Conservation (phyloP, 1,284 basidiomycete genomes). For the Anthracocystis walkeri region DNA sequence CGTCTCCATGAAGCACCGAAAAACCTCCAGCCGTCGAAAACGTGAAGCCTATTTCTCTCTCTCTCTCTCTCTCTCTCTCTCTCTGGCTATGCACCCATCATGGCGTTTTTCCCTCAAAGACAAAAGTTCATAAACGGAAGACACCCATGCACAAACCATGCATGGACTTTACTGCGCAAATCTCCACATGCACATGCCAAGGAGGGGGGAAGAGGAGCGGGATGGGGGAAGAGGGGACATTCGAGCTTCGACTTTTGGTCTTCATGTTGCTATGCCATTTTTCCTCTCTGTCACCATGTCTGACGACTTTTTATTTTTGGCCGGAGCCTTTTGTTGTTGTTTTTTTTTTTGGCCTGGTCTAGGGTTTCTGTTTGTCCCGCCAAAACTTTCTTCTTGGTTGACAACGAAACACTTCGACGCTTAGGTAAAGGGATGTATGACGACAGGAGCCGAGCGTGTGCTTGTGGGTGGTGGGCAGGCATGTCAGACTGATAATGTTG, state of each 20-base stretch:
- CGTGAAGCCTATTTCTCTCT: too few species aligned
- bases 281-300: background rate
- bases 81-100: background rate
- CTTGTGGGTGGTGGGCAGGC: background rate
- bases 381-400: constrained; percentile 1
- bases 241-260: constrained; percentile 18
- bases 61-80: too few species aligned
- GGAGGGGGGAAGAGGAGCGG: too few species aligned
- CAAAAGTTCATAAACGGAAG: constrained; percentile 41
- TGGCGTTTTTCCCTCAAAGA: constrained; percentile 21
- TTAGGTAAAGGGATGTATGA: constrained; percentile 16
- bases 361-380: constrained; percentile 31
- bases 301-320: constrained; percentile 1
- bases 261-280: constrained; percentile 19
- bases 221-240: background rate
- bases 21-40: too few species aligned
- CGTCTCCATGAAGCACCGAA: background rate
- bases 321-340: background rate
- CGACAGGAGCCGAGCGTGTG: constrained; percentile 17
- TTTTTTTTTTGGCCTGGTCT: too few species aligned
- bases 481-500: background rate
- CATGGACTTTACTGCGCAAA: too few species aligned
- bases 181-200: too few species aligned
- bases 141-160: too few species aligned
- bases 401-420: background rate